Evolutionary conservation across 768 basidiomycete genomes (phyloP), one percentile per base, ranked within the genome.

Genomic region (Krasilnikovozyma curviuscula): DNA sequence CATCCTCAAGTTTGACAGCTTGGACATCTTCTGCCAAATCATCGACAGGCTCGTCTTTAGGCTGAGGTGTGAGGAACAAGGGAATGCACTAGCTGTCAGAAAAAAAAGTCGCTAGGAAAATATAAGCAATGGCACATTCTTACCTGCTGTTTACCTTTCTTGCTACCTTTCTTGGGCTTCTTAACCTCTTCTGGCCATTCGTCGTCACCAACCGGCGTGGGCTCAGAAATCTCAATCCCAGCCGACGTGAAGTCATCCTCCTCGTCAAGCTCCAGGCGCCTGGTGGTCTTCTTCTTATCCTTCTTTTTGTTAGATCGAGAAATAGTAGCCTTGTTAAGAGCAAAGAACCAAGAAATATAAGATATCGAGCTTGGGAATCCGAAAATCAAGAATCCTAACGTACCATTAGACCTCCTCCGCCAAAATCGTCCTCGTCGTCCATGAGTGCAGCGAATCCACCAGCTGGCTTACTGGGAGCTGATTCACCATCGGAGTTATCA

Each of bases 401-500:
- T n/a, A n/a, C 50, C 49, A 56, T 50, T 19, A 55, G 25, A 8
- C 50, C 55, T 6, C 48, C 57, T 1, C 49, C 57, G 4, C 32
- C 44, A 2, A 44, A 40, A 0, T 27, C 31, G 13, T 28, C 9
- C 35, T 21, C 32, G 24, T 40, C 27, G 12, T 9, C 21, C 25
- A 53, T 67, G 13, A 74, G 64, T 0, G 71, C 64, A 5, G 73
- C 65, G 54, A 79, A 77, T 2, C 70, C n/a, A n/a, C n/a, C n/a
- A n/a, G n/a, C n/a, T n/a, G n/a, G n/a, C n/a, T n/a, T n/a, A n/a
- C n/a, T n/a, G n/a, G n/a, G n/a, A n/a, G n/a, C n/a, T n/a, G n/a
- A n/a, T n/a, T n/a, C n/a, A n/a, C n/a, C n/a, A n/a, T n/a, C 69
- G 21, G 74, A 72, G 57, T 76, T 72, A 1, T 65, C 68, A 25